phyloP scores from a whole-genome alignment of 352 stramenopile genomes.

The Phytophthora capsici region DNA sequence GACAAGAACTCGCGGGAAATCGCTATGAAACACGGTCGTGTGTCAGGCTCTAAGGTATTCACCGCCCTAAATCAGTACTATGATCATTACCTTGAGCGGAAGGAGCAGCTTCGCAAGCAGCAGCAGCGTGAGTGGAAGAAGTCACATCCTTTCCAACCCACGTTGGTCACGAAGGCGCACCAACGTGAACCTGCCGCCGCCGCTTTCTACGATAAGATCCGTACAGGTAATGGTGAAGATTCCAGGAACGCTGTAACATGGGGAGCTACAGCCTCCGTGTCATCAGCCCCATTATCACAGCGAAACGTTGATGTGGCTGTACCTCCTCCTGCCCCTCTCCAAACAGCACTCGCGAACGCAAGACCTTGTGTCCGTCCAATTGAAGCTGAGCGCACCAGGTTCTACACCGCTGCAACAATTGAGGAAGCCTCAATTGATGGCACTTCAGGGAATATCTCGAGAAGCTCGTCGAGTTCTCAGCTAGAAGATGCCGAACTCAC shows the following conservation, averaged over 20 bases:
- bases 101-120: conserved; percentile 58
- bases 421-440: conserved; percentile 18
- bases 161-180: conserved; percentile 51
- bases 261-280: conserved; percentile 12
- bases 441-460: conserved; percentile 25
- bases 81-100: conserved; percentile 70
- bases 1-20: conserved; percentile 74
- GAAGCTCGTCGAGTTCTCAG: conserved; percentile 45
- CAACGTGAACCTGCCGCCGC: conserved; percentile 44
- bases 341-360: conserved; percentile 58
- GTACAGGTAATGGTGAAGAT: conserved; percentile 26
- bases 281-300: conserved; percentile 8
- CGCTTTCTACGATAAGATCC: conserved; percentile 68
- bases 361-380: conserved; percentile 73
- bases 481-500: conserved; percentile 64
- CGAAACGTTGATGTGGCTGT: conserved; percentile 7
- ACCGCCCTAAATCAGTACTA: conserved; percentile 75
- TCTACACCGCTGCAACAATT: conserved; percentile 7
- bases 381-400: conserved; percentile 33
- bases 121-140: conserved; percentile 64
- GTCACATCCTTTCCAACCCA: conserved; percentile 71
- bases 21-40: conserved; percentile 65
- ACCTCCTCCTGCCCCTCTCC: conserved; percentile 31
- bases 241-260: conserved; percentile 1
- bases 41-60: conserved; percentile 69